Base-by-base conservation (phyloP, 148 eudicot genomes). In the Spergularia bocconei region DNA sequence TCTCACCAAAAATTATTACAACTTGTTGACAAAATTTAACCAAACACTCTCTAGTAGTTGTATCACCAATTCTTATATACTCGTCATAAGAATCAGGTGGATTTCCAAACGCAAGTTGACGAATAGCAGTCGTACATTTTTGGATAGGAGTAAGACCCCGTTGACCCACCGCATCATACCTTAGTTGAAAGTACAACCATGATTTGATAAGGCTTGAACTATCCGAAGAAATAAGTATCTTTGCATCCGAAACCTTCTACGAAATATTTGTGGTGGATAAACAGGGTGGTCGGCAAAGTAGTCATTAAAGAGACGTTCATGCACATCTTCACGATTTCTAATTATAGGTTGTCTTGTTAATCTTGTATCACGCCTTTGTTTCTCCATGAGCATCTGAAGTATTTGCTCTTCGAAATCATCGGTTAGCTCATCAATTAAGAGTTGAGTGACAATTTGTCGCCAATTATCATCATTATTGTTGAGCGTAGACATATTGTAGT, bases 221-320 rank as follows among this genome's bases (percentile, higher is more conserved):
- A 68, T 50, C 0, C 71, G 55, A 68, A 68, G 36, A 36, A 68
- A 68, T 19, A 68, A 68, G 12, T 68, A 57, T 14, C 17, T 66
- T 9, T 48, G 53, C 69, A 66, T 41, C 7, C 53, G 52, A 29
- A 66, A 66, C 23, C 53, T 68, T 16, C 33, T 2, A 39, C 33
- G 55, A 23, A 23, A 23, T 23, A 23, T 23, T 23, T 23, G 25
- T 23, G 25, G 25, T 23, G 25, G 25, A 23, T 23, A 23, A 23
- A 23, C 25, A 1, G 25, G 25, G 25, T 23, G 0, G 0, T 23
- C 25, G 25, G 25, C 25, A 23, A 23, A 23, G 25, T 23, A 23
- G 25, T 23, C 25, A 23, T 23, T 23, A 23, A 23, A 23, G 2
- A 68, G 56, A 20, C 36, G 56, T 5, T 9, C 14, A 11, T 48